phyloP scores from a whole-genome alignment of 1,284 basidiomycete genomes.

The Austroboletus niveus region DNA sequence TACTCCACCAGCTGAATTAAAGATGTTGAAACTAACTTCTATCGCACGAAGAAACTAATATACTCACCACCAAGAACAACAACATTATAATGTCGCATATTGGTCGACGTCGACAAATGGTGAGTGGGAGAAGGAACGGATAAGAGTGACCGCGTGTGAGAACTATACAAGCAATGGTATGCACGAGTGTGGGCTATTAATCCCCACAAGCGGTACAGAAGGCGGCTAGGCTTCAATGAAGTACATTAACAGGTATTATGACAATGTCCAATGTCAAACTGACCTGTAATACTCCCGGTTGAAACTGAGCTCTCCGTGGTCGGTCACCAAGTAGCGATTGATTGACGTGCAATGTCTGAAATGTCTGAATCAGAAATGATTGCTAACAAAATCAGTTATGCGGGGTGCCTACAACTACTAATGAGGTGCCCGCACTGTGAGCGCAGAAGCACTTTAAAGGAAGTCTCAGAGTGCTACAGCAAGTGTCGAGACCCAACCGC shows the following conservation, averaged over 20 bases:
- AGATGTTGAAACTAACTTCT: conserved; percentile 7
- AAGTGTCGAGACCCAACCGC: not conserved
- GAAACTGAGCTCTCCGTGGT: not conserved
- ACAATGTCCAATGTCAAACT: conserved; percentile 1
- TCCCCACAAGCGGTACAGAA: conserved; percentile 3
- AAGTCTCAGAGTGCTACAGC: not conserved
- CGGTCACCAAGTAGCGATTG: not conserved
- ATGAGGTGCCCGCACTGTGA: conserved; percentile 1
- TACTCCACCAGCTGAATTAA: conserved; percentile 68
- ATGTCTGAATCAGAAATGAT: not conserved
- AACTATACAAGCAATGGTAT: conserved; percentile 21
- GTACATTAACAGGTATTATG: not conserved
- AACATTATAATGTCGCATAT: conserved; percentile 67
- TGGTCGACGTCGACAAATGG: conserved; percentile 9
- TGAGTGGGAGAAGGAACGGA: conserved; percentile 13
- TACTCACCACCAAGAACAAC: conserved; percentile 75
- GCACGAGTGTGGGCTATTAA: conserved; percentile 13
- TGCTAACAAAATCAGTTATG: not conserved
- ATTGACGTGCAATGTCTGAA: too few species aligned
- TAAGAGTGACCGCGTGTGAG: conserved; percentile 20
- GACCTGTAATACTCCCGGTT: not conserved
- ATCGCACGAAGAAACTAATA: conserved; percentile 3
- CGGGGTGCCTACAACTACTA: not conserved
- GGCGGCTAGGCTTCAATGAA: not conserved
- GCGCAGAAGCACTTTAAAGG: not conserved